A percentile compares a stretch with the other conserved stretches of the same genome.
These are phyloP conservation scores for Ganoderma resinaceum DNA, from an alignment of 1,284 basidiomycete genomes.

Conservation along the genomic window DNA sequence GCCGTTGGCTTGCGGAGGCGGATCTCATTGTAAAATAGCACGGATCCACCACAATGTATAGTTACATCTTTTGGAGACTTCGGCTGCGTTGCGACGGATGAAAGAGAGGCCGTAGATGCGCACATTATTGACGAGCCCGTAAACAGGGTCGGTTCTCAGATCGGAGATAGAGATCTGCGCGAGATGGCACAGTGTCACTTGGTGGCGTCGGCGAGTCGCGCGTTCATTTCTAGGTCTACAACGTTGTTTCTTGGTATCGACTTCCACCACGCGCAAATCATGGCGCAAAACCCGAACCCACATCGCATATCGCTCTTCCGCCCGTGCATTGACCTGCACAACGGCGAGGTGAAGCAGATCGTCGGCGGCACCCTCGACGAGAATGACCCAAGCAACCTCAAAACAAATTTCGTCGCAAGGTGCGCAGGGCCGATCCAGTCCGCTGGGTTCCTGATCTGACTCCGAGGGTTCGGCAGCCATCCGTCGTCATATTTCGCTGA, in stretches of 20 bases:
- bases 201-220: background rate
- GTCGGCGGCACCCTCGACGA: slow-evolving; percentile 93
- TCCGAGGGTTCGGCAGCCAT: slow-evolving; percentile 59
- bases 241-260: background rate
- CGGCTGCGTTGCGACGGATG: background rate
- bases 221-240: background rate
- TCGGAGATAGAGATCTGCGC: slow-evolving; percentile 14
- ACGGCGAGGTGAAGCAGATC: slow-evolving; percentile 97
- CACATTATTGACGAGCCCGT: no score
- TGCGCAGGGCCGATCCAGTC: slow-evolving; percentile 44
- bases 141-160: background rate
- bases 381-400: slow-evolving; percentile 64
- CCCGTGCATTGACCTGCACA: slow-evolving; percentile 97
- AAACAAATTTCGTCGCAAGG: slow-evolving; percentile 95
- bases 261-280: background rate
- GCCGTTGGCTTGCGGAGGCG: background rate
- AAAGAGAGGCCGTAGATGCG: no score
- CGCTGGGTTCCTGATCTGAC: no score
- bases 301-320: slow-evolving; percentile 60
- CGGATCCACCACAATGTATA: background rate
- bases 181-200: background rate
- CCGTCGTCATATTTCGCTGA: slow-evolving; percentile 84
- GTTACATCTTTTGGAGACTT: background rate
- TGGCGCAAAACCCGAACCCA: slow-evolving; percentile 2
- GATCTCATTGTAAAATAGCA: slow-evolving; percentile 11